These are phyloP conservation scores for Ascoidea rubescens DNA, from an alignment of 805 yeast genomes.

Conservation along the genomic window DNA sequence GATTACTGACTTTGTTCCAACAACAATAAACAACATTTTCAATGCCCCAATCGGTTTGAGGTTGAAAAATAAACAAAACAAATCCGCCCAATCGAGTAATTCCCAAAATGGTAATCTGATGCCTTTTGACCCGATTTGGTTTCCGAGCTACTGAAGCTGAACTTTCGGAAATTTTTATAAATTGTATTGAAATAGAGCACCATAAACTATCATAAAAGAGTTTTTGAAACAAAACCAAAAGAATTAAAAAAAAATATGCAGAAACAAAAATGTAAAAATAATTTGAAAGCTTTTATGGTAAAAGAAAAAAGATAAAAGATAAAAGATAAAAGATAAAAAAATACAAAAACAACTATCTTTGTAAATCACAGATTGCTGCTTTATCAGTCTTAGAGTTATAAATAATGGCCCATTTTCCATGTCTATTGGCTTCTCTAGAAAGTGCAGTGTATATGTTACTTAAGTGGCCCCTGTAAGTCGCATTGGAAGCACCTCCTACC, in stretches of 20 bases:
- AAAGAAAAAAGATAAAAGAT: background rate
- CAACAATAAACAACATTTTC: no score
- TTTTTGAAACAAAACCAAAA: background rate
- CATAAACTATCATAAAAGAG: background rate
- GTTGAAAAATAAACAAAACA: no score
- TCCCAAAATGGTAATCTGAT: no score
- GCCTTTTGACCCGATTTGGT: no score
- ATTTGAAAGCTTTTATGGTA: background rate
- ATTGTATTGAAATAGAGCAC: background rate
- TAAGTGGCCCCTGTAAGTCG: conserved; percentile 72
- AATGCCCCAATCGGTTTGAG: no score
- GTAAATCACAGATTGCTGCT: conserved; percentile 52
- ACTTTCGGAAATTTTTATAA: background rate
- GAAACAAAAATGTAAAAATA: background rate
- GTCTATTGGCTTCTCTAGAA: conserved; percentile 57
- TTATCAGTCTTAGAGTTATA: conserved; percentile 70
- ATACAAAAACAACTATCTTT: conserved; percentile 23
- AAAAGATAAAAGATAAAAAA: background rate
- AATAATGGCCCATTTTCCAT: conserved; percentile 62
- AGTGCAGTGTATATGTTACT: conserved; percentile 59
- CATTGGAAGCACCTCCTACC: conserved; percentile 68
- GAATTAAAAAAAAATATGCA: background rate
- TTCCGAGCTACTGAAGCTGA: no score
- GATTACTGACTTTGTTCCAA: no score
- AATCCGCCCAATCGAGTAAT: no score